phyloP scores from a whole-genome alignment of 2,329 filamentous ascomycete species.

The Diplocarpon rosae region DNA sequence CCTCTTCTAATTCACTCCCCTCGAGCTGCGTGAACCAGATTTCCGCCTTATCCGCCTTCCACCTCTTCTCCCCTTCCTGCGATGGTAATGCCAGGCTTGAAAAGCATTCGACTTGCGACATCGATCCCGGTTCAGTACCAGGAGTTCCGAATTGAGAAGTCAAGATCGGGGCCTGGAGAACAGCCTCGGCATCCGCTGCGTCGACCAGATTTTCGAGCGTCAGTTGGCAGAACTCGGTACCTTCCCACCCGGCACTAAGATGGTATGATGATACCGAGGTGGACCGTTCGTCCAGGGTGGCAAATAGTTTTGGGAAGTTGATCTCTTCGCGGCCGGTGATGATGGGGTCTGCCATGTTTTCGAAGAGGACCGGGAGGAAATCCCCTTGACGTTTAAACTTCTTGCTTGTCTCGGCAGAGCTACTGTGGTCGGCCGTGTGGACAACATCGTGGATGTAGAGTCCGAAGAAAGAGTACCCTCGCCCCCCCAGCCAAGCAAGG shows the following conservation, averaged over 20 bases:
- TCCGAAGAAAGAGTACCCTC: slow-evolving; percentile 44
- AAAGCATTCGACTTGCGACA: too few relatives aligned
- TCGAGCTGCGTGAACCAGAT: slow-evolving; percentile 12
- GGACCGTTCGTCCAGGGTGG: slow-evolving; percentile 10
- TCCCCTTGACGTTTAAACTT: slow-evolving; percentile 26
- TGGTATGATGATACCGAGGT: slow-evolving; percentile 1
- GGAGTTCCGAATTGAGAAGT: not conserved
- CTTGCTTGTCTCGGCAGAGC: not conserved
- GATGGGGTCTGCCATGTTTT: slow-evolving; percentile 47
- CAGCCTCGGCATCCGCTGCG: not conserved
- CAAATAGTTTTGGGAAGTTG: slow-evolving; percentile 42
- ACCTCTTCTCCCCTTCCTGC: slow-evolving; percentile 8
- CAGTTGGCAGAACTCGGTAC: slow-evolving; percentile 12
- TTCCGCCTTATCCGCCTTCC: slow-evolving; percentile 8
- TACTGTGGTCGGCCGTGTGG: slow-evolving; percentile 26
- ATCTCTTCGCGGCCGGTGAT: slow-evolving; percentile 43
- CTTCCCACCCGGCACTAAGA: slow-evolving; percentile 15
- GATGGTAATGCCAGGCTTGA: too few relatives aligned
- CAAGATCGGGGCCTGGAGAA: not conserved
- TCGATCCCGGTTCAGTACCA: too few relatives aligned
- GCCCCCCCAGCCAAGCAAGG: slow-evolving; percentile 49
- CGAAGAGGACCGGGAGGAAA: slow-evolving; percentile 43
- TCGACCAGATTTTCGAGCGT: slow-evolving; percentile 2
- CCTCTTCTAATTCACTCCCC: slow-evolving; percentile 6
- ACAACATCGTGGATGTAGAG: slow-evolving; percentile 51